Percentiles rank a stretch among this genome's conserved stretches.
Evolutionary conservation across 495 filamentous ascomycete genomes (phyloP).

Genomic region (Pyrenula aspistea): DNA sequence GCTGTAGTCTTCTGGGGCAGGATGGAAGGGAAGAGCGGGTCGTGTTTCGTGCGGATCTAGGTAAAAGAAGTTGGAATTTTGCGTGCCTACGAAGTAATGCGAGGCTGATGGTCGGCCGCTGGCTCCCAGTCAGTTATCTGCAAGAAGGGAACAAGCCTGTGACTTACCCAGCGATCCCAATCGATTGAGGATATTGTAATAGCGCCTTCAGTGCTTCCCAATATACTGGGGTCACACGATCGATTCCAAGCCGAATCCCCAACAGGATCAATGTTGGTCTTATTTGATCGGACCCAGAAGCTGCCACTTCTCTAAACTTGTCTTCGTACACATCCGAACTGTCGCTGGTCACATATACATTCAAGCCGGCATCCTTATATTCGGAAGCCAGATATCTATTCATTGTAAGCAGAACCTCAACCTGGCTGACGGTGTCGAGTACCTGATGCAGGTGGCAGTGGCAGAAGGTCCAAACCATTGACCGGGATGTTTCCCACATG

Average conservation of each 20-base stretch:
- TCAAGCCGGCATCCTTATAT: conserved; percentile 42
- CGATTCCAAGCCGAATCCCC: conserved; percentile 81
- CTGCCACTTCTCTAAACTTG: conserved; percentile 63
- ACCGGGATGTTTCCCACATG: conserved; percentile 88
- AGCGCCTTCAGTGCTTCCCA: conserved; percentile 76
- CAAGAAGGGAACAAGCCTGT: background rate
- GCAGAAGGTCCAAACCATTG: conserved; percentile 99
- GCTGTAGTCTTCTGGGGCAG: conserved; percentile 40
- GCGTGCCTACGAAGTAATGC: conserved; percentile 95
- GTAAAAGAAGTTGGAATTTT: conserved; percentile 83
- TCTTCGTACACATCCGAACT: conserved; percentile 89
- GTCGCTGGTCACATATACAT: conserved; percentile 82
- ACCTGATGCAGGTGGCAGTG: conserved; percentile 93
- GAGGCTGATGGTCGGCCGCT: conserved; percentile 90
- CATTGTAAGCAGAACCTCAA: conserved; percentile 14
- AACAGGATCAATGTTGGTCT: conserved; percentile 81
- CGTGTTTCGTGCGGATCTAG: conserved; percentile 84
- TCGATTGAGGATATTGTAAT: conserved; percentile 74
- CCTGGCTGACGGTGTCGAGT: background rate
- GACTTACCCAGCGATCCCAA: conserved; percentile 88
- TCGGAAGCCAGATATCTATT: conserved; percentile 58
- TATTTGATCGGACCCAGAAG: conserved; percentile 48
- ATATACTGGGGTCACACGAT: conserved; percentile 85
- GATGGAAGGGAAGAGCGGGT: conserved; percentile 47
- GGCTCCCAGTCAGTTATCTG: conserved; percentile 1